phyloP scores from a whole-genome alignment of 345 rosid species.

The Populus euphratica region DNA sequence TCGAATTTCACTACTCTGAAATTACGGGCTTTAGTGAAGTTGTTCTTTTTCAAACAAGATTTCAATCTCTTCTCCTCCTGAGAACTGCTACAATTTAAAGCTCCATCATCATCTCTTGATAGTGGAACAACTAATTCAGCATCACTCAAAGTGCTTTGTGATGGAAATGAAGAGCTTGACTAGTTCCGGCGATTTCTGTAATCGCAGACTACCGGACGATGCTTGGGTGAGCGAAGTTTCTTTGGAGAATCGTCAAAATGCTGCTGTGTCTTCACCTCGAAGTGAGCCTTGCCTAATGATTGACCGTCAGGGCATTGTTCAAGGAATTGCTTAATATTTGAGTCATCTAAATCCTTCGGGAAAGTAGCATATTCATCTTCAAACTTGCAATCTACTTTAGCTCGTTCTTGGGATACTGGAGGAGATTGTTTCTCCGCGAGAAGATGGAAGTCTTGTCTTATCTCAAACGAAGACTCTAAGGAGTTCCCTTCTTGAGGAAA shows the following conservation, averaged over 20 bases:
- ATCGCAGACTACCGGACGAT: not conserved
- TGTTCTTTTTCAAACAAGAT: conserved; percentile 38
- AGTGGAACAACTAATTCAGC: not conserved
- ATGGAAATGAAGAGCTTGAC: conserved; percentile 1
- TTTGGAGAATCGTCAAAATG: not conserved
- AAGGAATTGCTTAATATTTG: not conserved
- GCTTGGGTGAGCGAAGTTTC: not conserved
- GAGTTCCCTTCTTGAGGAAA: not conserved
- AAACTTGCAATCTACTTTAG: conserved; percentile 19
- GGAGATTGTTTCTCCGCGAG: not conserved
- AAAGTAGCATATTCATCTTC: conserved; percentile 8
- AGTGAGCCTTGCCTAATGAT: not conserved
- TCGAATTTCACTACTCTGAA: conserved; percentile 31
- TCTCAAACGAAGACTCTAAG: not conserved
- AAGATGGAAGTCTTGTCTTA: not conserved
- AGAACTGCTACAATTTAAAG: not conserved
- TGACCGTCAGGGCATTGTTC: not conserved
- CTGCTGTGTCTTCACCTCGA: not conserved
- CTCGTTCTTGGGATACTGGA: not conserved
- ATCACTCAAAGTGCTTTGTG: not conserved
- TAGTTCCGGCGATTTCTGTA: not conserved
- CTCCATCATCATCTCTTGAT: not conserved
- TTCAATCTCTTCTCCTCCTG: conserved; percentile 8
- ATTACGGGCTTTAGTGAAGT: conserved; percentile 3
- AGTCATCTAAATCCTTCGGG: not conserved